A percentile compares a stretch with the other conserved stretches of the same genome.
Conservation (phyloP, 805 yeast genomes). For the Maudiozyma saulgeensis region DNA sequence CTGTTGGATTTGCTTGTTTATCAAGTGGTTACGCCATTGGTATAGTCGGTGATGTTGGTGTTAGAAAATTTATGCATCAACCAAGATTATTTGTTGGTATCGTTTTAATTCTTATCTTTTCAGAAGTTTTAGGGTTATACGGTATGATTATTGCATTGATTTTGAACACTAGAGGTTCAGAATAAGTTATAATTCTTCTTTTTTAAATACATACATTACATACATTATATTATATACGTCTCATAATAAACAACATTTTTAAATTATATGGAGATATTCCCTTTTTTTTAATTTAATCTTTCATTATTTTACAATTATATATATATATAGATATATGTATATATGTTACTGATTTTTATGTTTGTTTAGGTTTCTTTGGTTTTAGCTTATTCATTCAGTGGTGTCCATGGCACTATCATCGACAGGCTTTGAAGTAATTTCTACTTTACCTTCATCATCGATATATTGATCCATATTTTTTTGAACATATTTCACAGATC, state of each 20-base stretch:
- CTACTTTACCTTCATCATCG: slow-evolving; percentile 69
- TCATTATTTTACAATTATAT: background rate
- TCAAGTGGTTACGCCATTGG: slow-evolving; percentile 97
- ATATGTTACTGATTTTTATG: no score
- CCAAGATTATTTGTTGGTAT: slow-evolving; percentile 84
- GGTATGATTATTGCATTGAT: slow-evolving; percentile 95
- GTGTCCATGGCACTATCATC: slow-evolving; percentile 27
- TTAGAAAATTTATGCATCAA: slow-evolving; percentile 78
- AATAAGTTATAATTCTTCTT: slow-evolving; percentile 13
- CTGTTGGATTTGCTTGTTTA: slow-evolving; percentile 93
- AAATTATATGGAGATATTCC: no score
- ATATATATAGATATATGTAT: background rate
- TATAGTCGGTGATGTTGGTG: slow-evolving; percentile 89
- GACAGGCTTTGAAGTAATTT: slow-evolving; percentile 25
- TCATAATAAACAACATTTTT: no score
- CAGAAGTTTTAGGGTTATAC: slow-evolving; percentile 82
- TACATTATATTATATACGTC: background rate
- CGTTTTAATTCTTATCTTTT: slow-evolving; percentile 79
- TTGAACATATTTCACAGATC: slow-evolving; percentile 80
- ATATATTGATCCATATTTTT: slow-evolving; percentile 60
- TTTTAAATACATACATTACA: background rate
- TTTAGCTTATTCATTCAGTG: slow-evolving; percentile 11
- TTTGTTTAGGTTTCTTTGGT: no score
- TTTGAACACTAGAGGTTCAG: slow-evolving; percentile 80
- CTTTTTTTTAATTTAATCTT: background rate